These are phyloP conservation scores for Cystobasidium sp. DNA, from an alignment of 1,284 basidiomycete genomes.

Conservation along the genomic window DNA sequence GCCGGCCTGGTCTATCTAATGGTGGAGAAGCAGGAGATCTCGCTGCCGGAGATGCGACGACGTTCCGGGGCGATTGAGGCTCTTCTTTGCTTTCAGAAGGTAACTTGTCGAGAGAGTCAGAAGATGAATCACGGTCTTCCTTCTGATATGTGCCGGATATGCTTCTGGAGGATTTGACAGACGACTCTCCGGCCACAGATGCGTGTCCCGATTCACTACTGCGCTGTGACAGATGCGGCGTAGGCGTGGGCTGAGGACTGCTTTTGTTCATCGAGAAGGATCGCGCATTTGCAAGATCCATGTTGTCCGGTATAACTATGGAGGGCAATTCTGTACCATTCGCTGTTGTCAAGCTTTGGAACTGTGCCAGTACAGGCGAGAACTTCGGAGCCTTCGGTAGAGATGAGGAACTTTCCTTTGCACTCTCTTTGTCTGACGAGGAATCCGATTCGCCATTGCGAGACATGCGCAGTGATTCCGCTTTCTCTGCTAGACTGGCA, in stretches of 20 bases:
- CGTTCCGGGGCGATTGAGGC: neutral
- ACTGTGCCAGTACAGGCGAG: conserved; percentile 17
- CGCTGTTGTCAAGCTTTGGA: conserved; percentile 8
- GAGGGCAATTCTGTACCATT: conserved; percentile 35
- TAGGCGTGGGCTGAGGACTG: conserved; percentile 18
- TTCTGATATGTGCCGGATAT: neutral
- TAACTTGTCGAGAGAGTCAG: conserved; percentile 9
- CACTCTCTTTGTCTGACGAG: conserved; percentile 14
- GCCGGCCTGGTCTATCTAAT: conserved; percentile 5
- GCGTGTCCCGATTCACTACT: neutral
- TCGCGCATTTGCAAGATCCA: conserved; percentile 22
- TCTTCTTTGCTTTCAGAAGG: neutral
- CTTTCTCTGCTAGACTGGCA: conserved; percentile 41
- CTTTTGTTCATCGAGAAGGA: conserved; percentile 2
- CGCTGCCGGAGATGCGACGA: neutral
- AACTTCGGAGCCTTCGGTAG: conserved; percentile 15
- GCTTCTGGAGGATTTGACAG: neutral
- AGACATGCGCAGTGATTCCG: conserved; percentile 37
- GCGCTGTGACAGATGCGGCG: neutral
- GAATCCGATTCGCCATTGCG: conserved; percentile 20
- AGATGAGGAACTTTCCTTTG: neutral
- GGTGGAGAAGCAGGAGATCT: conserved; percentile 18
- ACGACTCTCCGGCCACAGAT: neutral
- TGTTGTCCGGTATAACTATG: conserved; percentile 38
- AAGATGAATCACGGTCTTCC: conserved; percentile 6